Evolutionary conservation across 352 stramenopile genomes (phyloP).

Genomic region (Globisporangium splendens): DNA sequence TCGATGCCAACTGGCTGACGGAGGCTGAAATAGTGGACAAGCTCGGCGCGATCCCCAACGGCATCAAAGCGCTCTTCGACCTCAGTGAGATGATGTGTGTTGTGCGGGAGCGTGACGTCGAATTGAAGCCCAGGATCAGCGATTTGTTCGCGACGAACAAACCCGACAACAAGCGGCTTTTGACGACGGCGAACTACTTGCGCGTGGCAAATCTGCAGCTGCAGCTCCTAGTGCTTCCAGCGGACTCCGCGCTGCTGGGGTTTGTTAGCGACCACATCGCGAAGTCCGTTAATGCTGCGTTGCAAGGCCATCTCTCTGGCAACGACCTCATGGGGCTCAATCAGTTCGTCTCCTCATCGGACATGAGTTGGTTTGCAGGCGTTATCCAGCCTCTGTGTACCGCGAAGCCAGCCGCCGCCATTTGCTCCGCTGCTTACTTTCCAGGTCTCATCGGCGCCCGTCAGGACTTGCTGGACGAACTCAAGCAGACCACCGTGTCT

Average conservation of each 20-base stretch:
- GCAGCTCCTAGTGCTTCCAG: background rate
- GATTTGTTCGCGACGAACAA: background rate
- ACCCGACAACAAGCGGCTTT: background rate
- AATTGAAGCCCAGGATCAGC: background rate
- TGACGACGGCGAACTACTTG: background rate
- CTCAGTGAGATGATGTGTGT: conserved; percentile 2
- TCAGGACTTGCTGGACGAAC: background rate
- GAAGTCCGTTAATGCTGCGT: background rate
- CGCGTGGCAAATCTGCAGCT: background rate
- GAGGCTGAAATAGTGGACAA: background rate
- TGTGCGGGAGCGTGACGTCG: background rate
- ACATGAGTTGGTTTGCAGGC: background rate
- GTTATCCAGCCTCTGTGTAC: background rate
- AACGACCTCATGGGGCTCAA: background rate
- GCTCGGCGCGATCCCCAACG: background rate
- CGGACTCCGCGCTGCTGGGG: background rate
- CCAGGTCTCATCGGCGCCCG: background rate
- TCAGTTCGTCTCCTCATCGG: background rate
- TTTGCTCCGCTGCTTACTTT: background rate
- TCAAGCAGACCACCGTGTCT: background rate
- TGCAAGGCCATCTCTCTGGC: background rate
- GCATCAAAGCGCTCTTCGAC: background rate
- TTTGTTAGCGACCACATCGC: background rate
- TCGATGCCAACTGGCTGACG: background rate
- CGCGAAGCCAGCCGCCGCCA: background rate